A percentile compares a stretch with the other conserved stretches of the same genome.
These are phyloP conservation scores for Lantana camara DNA, from an alignment of 257 asterid genomes.

Conservation along the genomic window DNA sequence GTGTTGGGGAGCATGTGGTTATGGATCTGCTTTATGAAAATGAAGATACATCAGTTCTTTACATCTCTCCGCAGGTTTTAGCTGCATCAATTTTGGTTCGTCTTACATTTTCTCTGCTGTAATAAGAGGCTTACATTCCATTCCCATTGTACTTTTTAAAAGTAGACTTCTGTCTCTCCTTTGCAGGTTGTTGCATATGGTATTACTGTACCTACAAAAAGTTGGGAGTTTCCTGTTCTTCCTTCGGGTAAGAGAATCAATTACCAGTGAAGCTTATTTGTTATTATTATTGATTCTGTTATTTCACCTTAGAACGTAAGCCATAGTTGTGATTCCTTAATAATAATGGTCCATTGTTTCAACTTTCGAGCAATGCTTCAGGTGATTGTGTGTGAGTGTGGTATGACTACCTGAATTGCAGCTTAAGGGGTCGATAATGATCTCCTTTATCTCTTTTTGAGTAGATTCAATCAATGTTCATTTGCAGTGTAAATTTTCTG, in stretches of 20 bases:
- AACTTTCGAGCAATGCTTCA: too few relatives aligned
- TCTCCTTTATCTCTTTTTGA: too few relatives aligned
- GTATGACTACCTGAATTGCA: too few relatives aligned
- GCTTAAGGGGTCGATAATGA: too few relatives aligned
- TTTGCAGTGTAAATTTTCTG: too few relatives aligned
- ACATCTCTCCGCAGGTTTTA: slow-evolving; percentile 52
- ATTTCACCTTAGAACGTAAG: neutral
- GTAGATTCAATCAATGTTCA: too few relatives aligned
- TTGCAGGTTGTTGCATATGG: slow-evolving; percentile 69
- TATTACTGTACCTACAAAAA: slow-evolving; percentile 65
- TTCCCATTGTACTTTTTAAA: slow-evolving; percentile 6
- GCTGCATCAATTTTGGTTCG: slow-evolving; percentile 77
- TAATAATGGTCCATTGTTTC: too few relatives aligned
- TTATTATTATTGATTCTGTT: slow-evolving; percentile 13
- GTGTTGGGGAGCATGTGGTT: slow-evolving; percentile 59
- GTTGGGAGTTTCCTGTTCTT: slow-evolving; percentile 84
- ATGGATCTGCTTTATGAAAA: slow-evolving; percentile 85
- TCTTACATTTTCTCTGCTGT: slow-evolving; percentile 24
- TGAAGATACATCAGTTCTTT: slow-evolving; percentile 59
- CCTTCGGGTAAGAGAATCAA: slow-evolving; percentile 68
- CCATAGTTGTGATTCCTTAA: too few relatives aligned
- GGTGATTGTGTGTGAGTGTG: too few relatives aligned
- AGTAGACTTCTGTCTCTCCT: slow-evolving; percentile 15
- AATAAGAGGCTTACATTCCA: neutral
- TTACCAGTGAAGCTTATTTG: slow-evolving; percentile 5